Evolutionary conservation across 2,329 filamentous ascomycete genomes (phyloP).

Genomic region (Tolypocladium sp.): DNA sequence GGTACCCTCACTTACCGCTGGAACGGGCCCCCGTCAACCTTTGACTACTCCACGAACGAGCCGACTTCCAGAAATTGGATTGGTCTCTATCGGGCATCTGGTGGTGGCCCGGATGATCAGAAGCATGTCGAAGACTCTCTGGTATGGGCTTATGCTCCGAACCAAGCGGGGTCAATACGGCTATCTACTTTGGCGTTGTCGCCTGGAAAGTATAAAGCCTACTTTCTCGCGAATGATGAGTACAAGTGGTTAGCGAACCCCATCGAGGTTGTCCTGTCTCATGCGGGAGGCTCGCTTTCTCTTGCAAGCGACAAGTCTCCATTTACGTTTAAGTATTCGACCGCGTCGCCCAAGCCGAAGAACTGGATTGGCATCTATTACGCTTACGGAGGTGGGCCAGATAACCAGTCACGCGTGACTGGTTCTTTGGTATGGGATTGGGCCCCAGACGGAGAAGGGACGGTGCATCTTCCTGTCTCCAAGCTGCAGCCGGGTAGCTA

Average conservation of each 20-base stretch:
- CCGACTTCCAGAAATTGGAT: slow-evolving; percentile 23
- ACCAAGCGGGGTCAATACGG: slow-evolving; percentile 12
- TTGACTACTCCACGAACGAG: slow-evolving; percentile 18
- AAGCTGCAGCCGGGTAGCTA: slow-evolving; percentile 18
- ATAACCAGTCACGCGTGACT: slow-evolving; percentile 13
- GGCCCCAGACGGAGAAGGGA: slow-evolving; percentile 14
- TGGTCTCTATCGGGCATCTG: slow-evolving; percentile 19
- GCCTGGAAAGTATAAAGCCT: slow-evolving; percentile 21
- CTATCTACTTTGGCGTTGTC: slow-evolving; percentile 11
- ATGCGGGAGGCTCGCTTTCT: neutral
- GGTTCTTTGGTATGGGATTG: slow-evolving; percentile 22
- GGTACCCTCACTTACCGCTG: neutral
- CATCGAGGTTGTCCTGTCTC: slow-evolving; percentile 10
- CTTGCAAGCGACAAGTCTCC: neutral
- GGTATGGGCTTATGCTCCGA: slow-evolving; percentile 21
- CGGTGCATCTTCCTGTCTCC: slow-evolving; percentile 10
- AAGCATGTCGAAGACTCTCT: slow-evolving; percentile 14
- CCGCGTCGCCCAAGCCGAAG: slow-evolving; percentile 9
- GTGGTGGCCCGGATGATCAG: slow-evolving; percentile 20
- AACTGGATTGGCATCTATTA: slow-evolving; percentile 29
- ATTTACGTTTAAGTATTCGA: slow-evolving; percentile 23
- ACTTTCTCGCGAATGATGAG: slow-evolving; percentile 20
- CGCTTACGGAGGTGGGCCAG: slow-evolving; percentile 18
- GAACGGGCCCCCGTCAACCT: slow-evolving; percentile 13
- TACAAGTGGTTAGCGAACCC: slow-evolving; percentile 24